phyloP scores from a whole-genome alignment of 2,329 filamentous ascomycete genomes.

The Xylariaceae sp. region DNA sequence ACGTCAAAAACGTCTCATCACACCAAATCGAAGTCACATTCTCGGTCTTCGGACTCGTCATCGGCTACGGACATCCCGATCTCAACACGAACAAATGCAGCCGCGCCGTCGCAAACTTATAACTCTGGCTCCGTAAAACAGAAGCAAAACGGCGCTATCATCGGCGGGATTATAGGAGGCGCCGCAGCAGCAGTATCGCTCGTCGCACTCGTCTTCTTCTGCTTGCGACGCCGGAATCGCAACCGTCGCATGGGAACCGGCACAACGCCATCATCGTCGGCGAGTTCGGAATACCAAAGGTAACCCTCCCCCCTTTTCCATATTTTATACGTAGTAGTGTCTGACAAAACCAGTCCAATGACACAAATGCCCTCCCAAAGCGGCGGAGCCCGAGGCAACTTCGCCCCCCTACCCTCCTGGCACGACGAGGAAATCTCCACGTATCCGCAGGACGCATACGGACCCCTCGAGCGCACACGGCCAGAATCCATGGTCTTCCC shows the following conservation, averaged over 20 bases:
- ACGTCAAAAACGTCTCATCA: constrained; percentile 9
- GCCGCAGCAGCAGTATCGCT: constrained; percentile 42
- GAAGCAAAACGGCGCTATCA: constrained; percentile 42
- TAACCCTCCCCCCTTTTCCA: constrained; percentile 23
- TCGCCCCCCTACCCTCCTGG: constrained; percentile 36
- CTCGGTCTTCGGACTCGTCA: constrained; percentile 12
- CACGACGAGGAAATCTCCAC: constrained; percentile 28
- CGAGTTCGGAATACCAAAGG: constrained; percentile 39
- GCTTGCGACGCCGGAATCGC: constrained; percentile 40
- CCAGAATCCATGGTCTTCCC: constrained; percentile 5
- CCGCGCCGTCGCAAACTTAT: background rate
- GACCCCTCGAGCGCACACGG: constrained; percentile 15
- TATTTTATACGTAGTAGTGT: background rate
- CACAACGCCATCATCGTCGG: constrained; percentile 28
- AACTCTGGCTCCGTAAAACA: constrained; percentile 6
- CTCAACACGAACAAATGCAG: constrained; percentile 8
- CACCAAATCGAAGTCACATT: constrained; percentile 14
- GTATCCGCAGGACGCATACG: constrained; percentile 17
- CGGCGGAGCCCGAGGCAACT: constrained; percentile 29
- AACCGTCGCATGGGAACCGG: constrained; percentile 42
- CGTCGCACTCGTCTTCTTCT: constrained; percentile 33
- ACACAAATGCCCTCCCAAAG: constrained; percentile 20
- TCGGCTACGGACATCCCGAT: constrained; percentile 6
- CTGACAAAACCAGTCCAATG: constrained; percentile 24
- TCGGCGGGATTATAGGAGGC: constrained; percentile 51